Evolutionary conservation across 129 eudicot species (phyloP), one percentile per base, ranked within the genome.

Genomic region (Sambucus nigra): DNA sequence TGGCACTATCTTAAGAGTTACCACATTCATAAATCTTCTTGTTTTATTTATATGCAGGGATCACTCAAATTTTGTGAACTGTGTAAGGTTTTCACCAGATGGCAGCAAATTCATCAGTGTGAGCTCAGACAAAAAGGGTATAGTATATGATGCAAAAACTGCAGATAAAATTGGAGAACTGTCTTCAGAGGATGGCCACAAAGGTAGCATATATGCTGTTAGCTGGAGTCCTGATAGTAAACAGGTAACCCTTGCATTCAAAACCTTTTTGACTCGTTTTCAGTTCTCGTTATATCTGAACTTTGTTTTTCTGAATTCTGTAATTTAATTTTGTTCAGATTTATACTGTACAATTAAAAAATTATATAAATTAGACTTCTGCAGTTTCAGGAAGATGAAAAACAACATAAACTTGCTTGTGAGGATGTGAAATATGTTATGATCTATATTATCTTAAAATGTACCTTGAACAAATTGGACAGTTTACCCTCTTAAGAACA

Each of bases 171-270:
- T 76, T 60, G 98, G 98, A 27, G 98, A 89, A 68, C 71, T 89
- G 48, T 81, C 94, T 29, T 54, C 79, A 41, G 95, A 85, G 65
- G 83, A 76, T 69, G 88, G 76, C 32, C 98, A 89, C 79, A 80
- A 55, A 64, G 98, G 98, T 47, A 89, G 98, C 72, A 85, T 89
- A 73, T 89, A 89, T 76, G 95, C 98, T 59, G 80, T 81, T 58
- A 85, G 95, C 74, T 89, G 98, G 98, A 85, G 95, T 67, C 94
- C 95, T 26, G 95, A 89, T 69, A 81, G 98, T 55, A 89, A 85
- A 66, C 76, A 81, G 85, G 98, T 75, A 72, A 60, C 42, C 57
- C 51, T 51, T 39, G 32, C 26, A 5, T 22, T 26, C 40, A 14
- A 63, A 32, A 33, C 4, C 20, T 40, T 53, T 54, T 54, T 8